These are phyloP conservation scores for Rhizophagus clarus DNA, from an alignment of 192 early-diverging fungal species.

Conservation along the genomic window DNA sequence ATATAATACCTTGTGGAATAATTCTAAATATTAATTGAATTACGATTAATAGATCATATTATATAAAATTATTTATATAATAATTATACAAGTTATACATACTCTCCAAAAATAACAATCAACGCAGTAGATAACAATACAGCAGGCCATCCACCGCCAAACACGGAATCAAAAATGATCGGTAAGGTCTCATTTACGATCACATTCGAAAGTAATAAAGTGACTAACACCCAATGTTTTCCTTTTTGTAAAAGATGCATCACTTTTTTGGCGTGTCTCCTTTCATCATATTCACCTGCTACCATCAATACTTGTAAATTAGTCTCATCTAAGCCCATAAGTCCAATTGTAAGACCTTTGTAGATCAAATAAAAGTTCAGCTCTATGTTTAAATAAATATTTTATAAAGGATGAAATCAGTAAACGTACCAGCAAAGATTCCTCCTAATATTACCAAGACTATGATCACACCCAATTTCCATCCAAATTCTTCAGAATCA, in stretches of 20 bases:
- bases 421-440: too few species aligned
- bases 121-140: slow-evolving; percentile 85
- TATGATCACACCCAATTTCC: too few species aligned
- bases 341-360: slow-evolving; percentile 60
- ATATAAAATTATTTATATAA: too few species aligned
- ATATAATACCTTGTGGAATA: too few species aligned
- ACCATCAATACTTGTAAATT: slow-evolving; percentile 82
- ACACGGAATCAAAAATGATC: slow-evolving; percentile 78
- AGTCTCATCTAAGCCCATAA: slow-evolving; percentile 83
- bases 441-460: too few species aligned
- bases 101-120: slow-evolving; percentile 58
- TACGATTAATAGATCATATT: too few species aligned
- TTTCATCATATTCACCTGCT: slow-evolving; percentile 74
- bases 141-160: slow-evolving; percentile 79
- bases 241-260: slow-evolving; percentile 48
- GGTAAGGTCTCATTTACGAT: slow-evolving; percentile 94
- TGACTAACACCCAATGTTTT: slow-evolving; percentile 91
- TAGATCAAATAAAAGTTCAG: too few species aligned
- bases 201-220: slow-evolving; percentile 89
- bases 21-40: too few species aligned
- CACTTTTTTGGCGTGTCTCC: slow-evolving; percentile 67
- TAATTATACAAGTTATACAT: too few species aligned
- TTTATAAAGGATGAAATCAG: too few species aligned
- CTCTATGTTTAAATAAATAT: too few species aligned
- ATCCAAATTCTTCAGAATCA: too few species aligned